phyloP scores from a whole-genome alignment of 176 grass and related monocot species.

The Phragmites australis region DNA sequence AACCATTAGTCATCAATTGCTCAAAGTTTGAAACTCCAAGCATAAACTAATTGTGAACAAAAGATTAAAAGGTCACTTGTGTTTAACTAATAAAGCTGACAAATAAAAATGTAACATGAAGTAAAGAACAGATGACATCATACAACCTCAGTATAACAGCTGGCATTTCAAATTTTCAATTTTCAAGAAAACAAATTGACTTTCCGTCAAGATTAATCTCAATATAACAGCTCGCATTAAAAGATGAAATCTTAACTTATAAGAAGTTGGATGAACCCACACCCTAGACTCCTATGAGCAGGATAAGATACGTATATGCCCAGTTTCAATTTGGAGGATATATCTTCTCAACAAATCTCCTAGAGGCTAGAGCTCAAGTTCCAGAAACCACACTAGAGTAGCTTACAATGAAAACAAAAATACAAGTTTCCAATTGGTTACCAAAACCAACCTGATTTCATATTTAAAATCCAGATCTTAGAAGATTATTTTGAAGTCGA shows the following conservation, averaged over 20 bases:
- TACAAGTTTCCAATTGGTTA: constrained; percentile 28
- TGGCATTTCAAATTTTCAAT: too few relatives aligned
- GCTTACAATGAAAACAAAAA: background rate
- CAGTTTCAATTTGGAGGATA: background rate
- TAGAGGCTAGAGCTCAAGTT: background rate
- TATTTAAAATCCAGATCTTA: constrained; percentile 17
- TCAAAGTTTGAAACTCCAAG: background rate
- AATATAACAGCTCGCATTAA: background rate
- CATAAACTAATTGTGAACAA: constrained; percentile 18
- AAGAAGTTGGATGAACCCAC: constrained; percentile 3
- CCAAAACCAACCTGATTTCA: constrained; percentile 21
- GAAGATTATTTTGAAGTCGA: constrained; percentile 17
- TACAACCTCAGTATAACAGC: background rate
- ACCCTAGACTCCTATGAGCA: background rate
- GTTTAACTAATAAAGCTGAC: background rate
- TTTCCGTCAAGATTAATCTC: background rate
- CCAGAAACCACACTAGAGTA: background rate
- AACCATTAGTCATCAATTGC: background rate
- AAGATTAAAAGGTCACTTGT: too few relatives aligned
- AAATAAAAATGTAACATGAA: background rate
- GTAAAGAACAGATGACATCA: background rate
- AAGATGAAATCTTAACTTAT: constrained; percentile 11
- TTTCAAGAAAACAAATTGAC: background rate
- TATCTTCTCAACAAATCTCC: background rate
- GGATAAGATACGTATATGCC: background rate